Base-by-base conservation (phyloP, 2,329 filamentous ascomycete genomes). In the Gnomoniopsis sp. region DNA sequence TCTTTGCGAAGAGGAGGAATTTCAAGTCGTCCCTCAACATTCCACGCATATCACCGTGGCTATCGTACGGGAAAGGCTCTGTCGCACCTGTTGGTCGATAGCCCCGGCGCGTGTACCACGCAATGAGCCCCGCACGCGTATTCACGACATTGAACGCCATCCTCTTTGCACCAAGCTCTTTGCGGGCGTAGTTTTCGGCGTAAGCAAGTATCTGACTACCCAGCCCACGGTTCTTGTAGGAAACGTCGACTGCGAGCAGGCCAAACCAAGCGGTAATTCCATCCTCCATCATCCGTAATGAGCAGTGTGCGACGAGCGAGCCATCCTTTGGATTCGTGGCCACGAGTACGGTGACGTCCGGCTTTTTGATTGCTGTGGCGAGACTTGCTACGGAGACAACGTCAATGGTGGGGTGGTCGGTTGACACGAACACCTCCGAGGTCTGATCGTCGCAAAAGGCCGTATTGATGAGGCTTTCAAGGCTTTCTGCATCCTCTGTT, bases 361-460 rank as follows among this genome's bases (percentile, higher is more conserved):
- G 64, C 0, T 63, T 64, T 15, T 53, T 49, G 51, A 78, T 74
- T 1, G 57, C 64, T 21, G 59, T 50, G 22, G 63, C 19, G 2
- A 72, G 60, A 6, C 68, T 21, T 7, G 44, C 44, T 10, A 19
- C 44, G 8, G 44, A 23, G 44, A 21, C 23, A 12, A 47, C 63
- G 2, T 66, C 59, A 34, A 66, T 48, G n/a, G 61, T 49, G 23
- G 58, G 66, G 60, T 55, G 68, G 58, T 51, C 75, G 66, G 59
- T 61, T 7, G 50, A 48, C 10, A 55, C 41, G 49, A 61, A 58
- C 12, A 59, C 56, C 15, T 53, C 47, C 6, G 56, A 55, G 30
- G 52, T 71, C 46, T 77, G 75, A 3, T 70, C 66, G 48, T 74
- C 67, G 36, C 73, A 74, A 49, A 78, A 78, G 0, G 76, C 74